Conservation (phyloP, 305 asterid species). For the Fraxinus platypoda region DNA sequence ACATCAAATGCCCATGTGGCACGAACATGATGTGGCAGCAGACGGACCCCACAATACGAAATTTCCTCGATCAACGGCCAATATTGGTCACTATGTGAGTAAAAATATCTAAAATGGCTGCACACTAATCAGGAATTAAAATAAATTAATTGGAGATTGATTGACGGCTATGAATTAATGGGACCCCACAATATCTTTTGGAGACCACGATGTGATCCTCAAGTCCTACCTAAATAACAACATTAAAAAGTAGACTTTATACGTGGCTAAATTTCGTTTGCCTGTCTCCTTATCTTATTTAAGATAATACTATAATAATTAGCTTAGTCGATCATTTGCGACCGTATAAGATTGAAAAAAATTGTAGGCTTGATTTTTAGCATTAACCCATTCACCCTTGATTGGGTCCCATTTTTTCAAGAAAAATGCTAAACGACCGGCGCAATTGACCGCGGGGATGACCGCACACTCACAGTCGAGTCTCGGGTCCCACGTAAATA, state of each 20-base stretch:
- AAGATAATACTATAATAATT: not conserved
- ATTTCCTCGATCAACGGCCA: not conserved
- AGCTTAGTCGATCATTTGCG: not conserved
- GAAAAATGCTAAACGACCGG: no score
- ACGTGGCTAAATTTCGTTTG: not conserved
- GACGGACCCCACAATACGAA: not conserved
- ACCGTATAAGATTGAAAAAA: not conserved
- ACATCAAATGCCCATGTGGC: not conserved
- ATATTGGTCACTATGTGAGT: not conserved
- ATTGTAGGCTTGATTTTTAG: not conserved
- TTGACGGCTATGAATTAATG: not conserved
- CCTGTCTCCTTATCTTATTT: not conserved
- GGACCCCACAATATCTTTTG: not conserved
- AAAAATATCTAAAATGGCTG: not conserved
- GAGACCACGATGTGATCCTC: not conserved
- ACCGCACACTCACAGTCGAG: no score
- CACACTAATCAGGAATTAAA: not conserved
- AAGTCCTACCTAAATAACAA: not conserved
- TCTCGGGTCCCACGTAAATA: no score
- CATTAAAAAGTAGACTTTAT: not conserved
- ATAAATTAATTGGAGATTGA: not conserved
- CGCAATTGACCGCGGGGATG: no score
- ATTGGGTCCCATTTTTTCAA: no score
- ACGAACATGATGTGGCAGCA: not conserved
- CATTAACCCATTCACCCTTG: not conserved